A percentile compares a stretch with the other conserved stretches of the same genome.
These are phyloP conservation scores for Globisporangium nunn DNA, from an alignment of 352 stramenopile genomes.

Conservation along the genomic window DNA sequence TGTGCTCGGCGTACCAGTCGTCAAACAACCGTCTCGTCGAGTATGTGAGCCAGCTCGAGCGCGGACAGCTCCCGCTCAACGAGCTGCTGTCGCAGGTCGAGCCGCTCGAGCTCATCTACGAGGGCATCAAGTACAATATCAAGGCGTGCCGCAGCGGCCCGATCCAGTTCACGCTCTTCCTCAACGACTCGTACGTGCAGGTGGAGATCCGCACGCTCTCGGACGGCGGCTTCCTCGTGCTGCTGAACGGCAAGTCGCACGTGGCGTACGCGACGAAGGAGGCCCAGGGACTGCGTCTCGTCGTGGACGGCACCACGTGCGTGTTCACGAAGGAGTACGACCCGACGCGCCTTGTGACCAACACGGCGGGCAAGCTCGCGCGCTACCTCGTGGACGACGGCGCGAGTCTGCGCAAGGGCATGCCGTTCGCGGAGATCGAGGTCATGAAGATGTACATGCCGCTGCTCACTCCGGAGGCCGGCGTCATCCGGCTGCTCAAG, in stretches of 20 bases:
- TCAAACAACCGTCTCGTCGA: slow-evolving; percentile 67
- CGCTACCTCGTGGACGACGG: slow-evolving; percentile 98
- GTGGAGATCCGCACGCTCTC: slow-evolving; percentile 95
- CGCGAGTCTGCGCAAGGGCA: slow-evolving; percentile 77
- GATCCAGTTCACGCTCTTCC: slow-evolving; percentile 90
- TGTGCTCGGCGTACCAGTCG: slow-evolving; percentile 77
- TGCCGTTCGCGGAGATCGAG: slow-evolving; percentile 86
- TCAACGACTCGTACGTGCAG: slow-evolving; percentile 85
- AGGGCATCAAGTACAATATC: slow-evolving; percentile 98
- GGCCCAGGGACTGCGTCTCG: slow-evolving; percentile 86
- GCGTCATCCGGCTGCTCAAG: slow-evolving; percentile 93
- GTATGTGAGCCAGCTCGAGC: slow-evolving; percentile 81
- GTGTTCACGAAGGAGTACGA: slow-evolving; percentile 99
- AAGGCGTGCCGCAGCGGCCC: slow-evolving; percentile 84
- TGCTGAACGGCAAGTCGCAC: slow-evolving; percentile 95
- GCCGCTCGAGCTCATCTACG: slow-evolving; percentile 97
- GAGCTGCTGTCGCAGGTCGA: slow-evolving; percentile 81
- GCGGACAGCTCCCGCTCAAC: slow-evolving; percentile 89
- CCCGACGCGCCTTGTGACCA: slow-evolving; percentile 94
- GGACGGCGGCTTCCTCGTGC: slow-evolving; percentile 97
- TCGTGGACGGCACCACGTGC: slow-evolving; percentile 93
- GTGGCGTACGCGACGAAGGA: slow-evolving; percentile 95
- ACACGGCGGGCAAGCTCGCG: slow-evolving; percentile 98
- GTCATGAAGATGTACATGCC: slow-evolving; percentile 99
- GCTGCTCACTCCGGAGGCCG: slow-evolving; percentile 94